Conservation (phyloP, 2,329 filamentous ascomycete genomes). For the Trichoderma asperellum region DNA sequence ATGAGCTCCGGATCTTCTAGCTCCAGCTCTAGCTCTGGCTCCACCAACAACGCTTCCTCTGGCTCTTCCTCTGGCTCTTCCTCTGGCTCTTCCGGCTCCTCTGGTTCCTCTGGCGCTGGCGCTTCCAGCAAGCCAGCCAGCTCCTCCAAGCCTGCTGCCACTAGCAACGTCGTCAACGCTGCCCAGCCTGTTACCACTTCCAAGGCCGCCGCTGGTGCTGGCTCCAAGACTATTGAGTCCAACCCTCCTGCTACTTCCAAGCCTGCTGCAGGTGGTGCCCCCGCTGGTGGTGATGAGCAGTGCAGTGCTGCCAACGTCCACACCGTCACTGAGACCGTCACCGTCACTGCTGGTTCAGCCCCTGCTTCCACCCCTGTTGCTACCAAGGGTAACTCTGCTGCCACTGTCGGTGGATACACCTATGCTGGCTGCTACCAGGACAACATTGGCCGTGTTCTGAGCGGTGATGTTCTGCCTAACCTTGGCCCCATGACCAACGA, state of each 20-base stretch:
- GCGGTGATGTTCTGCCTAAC: slow-evolving; percentile 45
- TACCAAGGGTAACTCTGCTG: slow-evolving; percentile 29
- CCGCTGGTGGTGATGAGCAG: slow-evolving; percentile 27
- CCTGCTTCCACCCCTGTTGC: slow-evolving; percentile 29
- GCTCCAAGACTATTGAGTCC: slow-evolving; percentile 16
- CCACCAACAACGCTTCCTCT: background rate
- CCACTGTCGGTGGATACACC: slow-evolving; percentile 39
- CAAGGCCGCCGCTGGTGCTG: background rate
- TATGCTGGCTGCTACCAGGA: slow-evolving; percentile 53
- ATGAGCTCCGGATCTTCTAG: background rate
- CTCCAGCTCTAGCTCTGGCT: background rate
- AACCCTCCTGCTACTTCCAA: slow-evolving; percentile 1
- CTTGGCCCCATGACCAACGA: slow-evolving; percentile 49
- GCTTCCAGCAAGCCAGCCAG: slow-evolving; percentile 4
- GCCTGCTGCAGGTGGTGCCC: background rate
- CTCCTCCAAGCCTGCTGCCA: background rate
- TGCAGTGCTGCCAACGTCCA: slow-evolving; percentile 37
- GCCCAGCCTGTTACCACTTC: background rate
- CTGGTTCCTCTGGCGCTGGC: background rate
- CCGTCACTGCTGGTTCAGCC: slow-evolving; percentile 44
- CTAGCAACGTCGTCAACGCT: background rate
- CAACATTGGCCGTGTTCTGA: slow-evolving; percentile 43
- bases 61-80: too few relatives aligned
- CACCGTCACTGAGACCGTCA: slow-evolving; percentile 53
- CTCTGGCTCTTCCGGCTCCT: background rate